Base-by-base conservation (phyloP, 495 filamentous ascomycete species). In the Aspergillus baeticus region DNA sequence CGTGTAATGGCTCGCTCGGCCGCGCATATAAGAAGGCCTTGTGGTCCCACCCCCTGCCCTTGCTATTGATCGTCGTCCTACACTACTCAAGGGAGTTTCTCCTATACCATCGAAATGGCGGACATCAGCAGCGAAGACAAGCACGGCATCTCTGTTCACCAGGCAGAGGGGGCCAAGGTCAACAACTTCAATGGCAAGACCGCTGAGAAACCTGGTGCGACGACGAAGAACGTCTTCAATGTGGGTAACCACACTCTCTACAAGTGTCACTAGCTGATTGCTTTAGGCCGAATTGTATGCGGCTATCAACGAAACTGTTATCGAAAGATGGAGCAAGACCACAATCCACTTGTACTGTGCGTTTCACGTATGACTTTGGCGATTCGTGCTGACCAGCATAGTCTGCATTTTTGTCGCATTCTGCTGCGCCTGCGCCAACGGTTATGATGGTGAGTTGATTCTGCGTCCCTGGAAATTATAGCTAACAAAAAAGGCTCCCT, bases 231-330 rank as follows among this genome's bases (percentile, higher is more conserved):
- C 26, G 81, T 84, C 33, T 72, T 71, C 63, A 84, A 81, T 63
- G 79, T 83, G 46, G 63, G 80, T 43, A 8, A 26, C 1, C n/a
- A n/a, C n/a, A n/a, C n/a, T n/a, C n/a, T n/a, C n/a, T n/a, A n/a
- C n/a, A n/a, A n/a, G n/a, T n/a, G n/a, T n/a, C n/a, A n/a, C n/a
- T n/a, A n/a, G n/a, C n/a, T n/a, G n/a, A 22, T 10, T 22, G 21
- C 21, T 29, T 36, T 51, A 83, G 81, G 81, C 82, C 68, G 81
- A 83, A 26, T 68, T 85, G 13, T 85, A 67, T 59, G 81, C 82
- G 31, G 81, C 81, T 31, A 74, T 84, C 55, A 66, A 81, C 43
- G 80, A 83, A 60, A 77, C 79, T 29, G 74, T 80, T 38, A 84
- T 85, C 61, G 69, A 79, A 49, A 70, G 67, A 36, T 76, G 79